Evolutionary conservation across 768 basidiomycete species (phyloP), one percentile per base, ranked within the genome.

Genomic region (Boletales sp.): DNA sequence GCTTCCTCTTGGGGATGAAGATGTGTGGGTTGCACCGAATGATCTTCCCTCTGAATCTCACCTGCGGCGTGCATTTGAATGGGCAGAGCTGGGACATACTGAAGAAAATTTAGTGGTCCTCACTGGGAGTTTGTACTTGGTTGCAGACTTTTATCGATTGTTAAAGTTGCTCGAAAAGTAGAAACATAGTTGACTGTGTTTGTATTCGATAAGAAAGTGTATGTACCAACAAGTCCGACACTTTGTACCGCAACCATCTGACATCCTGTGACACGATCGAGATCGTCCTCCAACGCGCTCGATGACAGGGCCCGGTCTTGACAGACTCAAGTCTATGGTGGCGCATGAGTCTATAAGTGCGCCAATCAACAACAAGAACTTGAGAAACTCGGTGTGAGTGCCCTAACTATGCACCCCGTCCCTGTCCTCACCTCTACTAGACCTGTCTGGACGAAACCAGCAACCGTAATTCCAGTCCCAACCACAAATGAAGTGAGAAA

Each of bases 121-220:
- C 1, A 86, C 91, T 19, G 96, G 95, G 35, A 98, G 96, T 69
- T 66, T 98, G 59, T 99, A 99, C 70, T 79, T 97, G 35, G 90
- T 93, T 2, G 92, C 93, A 10, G 95, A 98, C 71, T 83, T 94
- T 48, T 96, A 95, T 72, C 74, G 93, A 49, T 57, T 84, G 28
- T 12, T 66, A 34, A 41, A 44, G 42, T 8, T 21, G 19, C 50
- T 64, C 15, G 53, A 31, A 40, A 51, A 35, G 44, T 61, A 44
- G 30, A 10, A 6, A 28, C 5, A 28, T 12, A 2, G 8, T n/a
- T 25, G 42, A 28, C 25, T 28, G 25, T 28, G 25, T 28, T 28
- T 28, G 25, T 28, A 28, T 28, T 28, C 25, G 25, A 28, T 28
- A 28, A 7, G 25, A 28, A 28, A 28, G 25, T 28, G 25, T 28